Conservation (phyloP, 257 asterid species). For the Nicotiana benthamiana region DNA sequence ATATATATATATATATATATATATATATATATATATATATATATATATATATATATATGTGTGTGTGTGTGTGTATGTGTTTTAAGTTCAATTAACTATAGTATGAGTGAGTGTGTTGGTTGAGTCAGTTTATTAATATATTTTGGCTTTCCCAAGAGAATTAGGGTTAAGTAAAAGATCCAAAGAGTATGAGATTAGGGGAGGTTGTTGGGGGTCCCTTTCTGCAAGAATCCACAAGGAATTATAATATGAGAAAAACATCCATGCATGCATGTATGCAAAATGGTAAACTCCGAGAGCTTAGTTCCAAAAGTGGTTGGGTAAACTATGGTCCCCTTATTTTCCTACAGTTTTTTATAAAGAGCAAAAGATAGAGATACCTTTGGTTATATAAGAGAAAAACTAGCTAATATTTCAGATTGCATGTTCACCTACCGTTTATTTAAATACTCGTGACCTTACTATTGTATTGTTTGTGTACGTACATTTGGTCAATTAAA, state of each 20-base stretch:
- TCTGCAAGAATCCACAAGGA: constrained; percentile 6
- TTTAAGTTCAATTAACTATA: neutral
- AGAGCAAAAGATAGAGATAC: neutral
- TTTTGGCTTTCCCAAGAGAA: constrained; percentile 5
- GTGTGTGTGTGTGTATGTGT: no score
- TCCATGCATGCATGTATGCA: constrained; percentile 10
- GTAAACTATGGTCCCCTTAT: constrained; percentile 12
- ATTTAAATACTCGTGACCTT: neutral
- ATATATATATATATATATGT: no score
- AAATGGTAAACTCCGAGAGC: constrained; percentile 23
- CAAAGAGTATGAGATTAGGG: constrained; percentile 1
- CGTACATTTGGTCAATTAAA: neutral
- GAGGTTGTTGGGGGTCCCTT: constrained; percentile 15
- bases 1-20: no score
- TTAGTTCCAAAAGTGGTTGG: constrained; percentile 31
- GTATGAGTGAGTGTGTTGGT: neutral
- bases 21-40: no score
- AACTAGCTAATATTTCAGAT: neutral
- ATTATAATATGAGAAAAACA: constrained; percentile 6
- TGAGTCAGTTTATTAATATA: neutral
- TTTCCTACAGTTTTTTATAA: neutral
- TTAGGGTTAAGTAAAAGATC: constrained; percentile 12
- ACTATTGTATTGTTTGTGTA: neutral
- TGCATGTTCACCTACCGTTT: neutral
- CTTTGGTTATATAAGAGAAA: constrained; percentile 1